phyloP scores from a whole-genome alignment of 306 rosid genomes.

The Dicorynia guianensis region DNA sequence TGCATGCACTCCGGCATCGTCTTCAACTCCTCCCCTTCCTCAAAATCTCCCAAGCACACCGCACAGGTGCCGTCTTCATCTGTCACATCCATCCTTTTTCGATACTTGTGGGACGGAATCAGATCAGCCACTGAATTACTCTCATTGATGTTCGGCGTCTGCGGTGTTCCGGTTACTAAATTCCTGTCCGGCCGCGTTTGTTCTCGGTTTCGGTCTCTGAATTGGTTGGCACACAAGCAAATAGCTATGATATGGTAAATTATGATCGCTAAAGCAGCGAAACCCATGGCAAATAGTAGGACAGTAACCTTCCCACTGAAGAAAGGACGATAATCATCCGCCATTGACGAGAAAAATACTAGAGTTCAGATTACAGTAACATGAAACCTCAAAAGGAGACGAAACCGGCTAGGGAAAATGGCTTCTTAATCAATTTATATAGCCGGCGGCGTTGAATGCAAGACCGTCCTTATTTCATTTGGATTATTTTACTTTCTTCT shows the following conservation, averaged over 20 bases:
- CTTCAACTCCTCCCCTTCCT: conserved; percentile 71
- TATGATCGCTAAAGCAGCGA: conserved; percentile 52
- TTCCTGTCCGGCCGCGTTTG: not conserved
- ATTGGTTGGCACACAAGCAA: conserved; percentile 43
- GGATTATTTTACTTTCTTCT: too few species aligned
- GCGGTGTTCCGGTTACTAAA: not conserved
- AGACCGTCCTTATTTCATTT: conserved; percentile 30
- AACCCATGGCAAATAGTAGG: conserved; percentile 54
- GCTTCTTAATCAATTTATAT: not conserved
- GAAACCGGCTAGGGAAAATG: conserved; percentile 31
- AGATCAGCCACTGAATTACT: conserved; percentile 22
- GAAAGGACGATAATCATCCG: not conserved
- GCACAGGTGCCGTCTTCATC: conserved; percentile 53
- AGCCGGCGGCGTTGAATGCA: conserved; percentile 37
- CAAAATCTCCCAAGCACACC: conserved; percentile 66
- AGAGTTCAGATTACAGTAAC: not conserved
- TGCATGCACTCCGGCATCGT: conserved; percentile 70
- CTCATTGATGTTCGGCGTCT: not conserved
- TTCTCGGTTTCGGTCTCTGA: not conserved
- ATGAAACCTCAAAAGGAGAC: not conserved
- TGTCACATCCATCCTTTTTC: not conserved
- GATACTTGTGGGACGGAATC: conserved; percentile 57
- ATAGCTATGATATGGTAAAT: conserved; percentile 53
- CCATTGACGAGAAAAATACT: conserved; percentile 32
- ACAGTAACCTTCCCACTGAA: conserved; percentile 20